Evolutionary conservation across 176 grass and related monocot genomes (phyloP).

Genomic region (Zoysia pacifica): DNA sequence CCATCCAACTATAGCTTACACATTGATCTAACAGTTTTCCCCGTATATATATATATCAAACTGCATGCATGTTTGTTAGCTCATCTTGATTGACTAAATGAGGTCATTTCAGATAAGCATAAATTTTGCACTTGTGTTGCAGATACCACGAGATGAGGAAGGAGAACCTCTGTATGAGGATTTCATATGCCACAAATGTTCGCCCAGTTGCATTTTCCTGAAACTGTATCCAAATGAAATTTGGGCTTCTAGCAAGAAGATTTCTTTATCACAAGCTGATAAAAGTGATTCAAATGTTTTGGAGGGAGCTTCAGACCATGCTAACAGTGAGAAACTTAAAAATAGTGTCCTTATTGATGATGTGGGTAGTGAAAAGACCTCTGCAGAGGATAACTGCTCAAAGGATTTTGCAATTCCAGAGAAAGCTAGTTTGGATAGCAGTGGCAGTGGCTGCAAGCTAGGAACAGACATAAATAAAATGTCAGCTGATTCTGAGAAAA

Average conservation of each 20-base stretch:
- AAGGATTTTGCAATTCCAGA: slow-evolving; percentile 32
- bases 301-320: slow-evolving; percentile 34
- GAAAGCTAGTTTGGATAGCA: slow-evolving; percentile 41
- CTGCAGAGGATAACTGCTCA: slow-evolving; percentile 11
- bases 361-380: slow-evolving; percentile 20
- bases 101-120: too few species aligned
- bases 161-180: slow-evolving; percentile 85
- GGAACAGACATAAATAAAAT: slow-evolving; percentile 62
- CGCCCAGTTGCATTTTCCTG: slow-evolving; percentile 69
- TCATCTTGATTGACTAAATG: too few species aligned
- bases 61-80: too few species aligned
- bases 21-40: slow-evolving; percentile 19
- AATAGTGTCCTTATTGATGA: slow-evolving; percentile 34
- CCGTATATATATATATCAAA: too few species aligned
- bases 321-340: slow-evolving; percentile 28
- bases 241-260: slow-evolving; percentile 56
- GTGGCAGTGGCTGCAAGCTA: slow-evolving; percentile 58
- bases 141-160: slow-evolving; percentile 95
- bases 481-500: slow-evolving; percentile 47
- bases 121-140: background rate
- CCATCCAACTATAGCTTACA: background rate
- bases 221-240: slow-evolving; percentile 74
- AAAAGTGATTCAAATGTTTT: slow-evolving; percentile 38
- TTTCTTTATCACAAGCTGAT: slow-evolving; percentile 38
- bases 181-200: slow-evolving; percentile 89